Evolutionary conservation across 495 filamentous ascomycete genomes (phyloP).

Genomic region (Podospora comata): DNA sequence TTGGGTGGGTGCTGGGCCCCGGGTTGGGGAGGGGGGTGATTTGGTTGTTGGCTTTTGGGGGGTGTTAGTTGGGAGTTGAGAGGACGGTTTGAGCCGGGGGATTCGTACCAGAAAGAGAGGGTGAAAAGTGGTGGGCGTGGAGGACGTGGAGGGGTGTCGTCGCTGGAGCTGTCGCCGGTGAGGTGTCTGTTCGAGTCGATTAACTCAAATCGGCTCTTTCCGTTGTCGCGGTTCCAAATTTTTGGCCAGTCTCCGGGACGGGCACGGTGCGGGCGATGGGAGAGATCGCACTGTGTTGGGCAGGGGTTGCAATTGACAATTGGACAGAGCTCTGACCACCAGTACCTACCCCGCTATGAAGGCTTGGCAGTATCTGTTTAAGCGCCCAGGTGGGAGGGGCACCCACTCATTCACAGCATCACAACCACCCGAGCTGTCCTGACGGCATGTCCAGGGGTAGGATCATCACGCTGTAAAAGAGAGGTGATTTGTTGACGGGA

Average conservation of each 20-base stretch:
- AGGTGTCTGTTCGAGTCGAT: neutral
- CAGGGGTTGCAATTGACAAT: neutral
- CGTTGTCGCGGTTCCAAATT: conserved; percentile 16
- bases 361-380: neutral
- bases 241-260: conserved; percentile 15
- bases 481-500: conserved; percentile 22
- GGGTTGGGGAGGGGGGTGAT: neutral
- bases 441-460: conserved; percentile 15
- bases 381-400: neutral
- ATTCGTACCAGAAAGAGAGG: neutral
- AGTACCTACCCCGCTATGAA: conserved; percentile 8
- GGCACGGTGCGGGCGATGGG: neutral
- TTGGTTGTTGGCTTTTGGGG: neutral
- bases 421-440: neutral
- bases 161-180: conserved; percentile 8
- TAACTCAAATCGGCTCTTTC: conserved; percentile 15
- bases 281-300: neutral
- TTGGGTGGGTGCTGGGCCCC: neutral
- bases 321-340: conserved; percentile 3
- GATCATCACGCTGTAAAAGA: conserved; percentile 12
- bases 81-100: neutral
- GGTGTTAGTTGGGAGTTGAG: neutral
- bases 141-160: neutral
- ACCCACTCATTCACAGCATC: neutral
- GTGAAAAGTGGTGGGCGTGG: neutral